Percentiles rank a stretch among this genome's conserved stretches.
Evolutionary conservation across 1,284 basidiomycete genomes (phyloP).

Genomic region (Irpex lacteus): DNA sequence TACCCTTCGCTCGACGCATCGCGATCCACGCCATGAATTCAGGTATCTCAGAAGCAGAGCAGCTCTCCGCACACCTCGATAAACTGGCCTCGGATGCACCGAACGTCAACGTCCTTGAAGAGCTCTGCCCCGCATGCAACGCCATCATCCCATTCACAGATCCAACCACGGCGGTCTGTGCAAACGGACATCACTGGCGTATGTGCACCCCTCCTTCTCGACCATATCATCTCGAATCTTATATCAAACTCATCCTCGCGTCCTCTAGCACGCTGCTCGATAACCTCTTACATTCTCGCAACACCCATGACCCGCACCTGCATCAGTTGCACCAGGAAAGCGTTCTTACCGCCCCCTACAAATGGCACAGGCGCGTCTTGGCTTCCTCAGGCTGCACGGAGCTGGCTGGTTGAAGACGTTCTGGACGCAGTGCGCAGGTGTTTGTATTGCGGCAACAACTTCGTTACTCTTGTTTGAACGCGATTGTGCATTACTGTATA

Average conservation of each 20-base stretch:
- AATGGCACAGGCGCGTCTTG: slow-evolving; percentile 22
- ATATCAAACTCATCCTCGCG: background rate
- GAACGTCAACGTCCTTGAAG: slow-evolving; percentile 33
- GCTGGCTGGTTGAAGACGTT: slow-evolving; percentile 64
- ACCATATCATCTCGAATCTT: slow-evolving; percentile 3
- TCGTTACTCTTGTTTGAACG: slow-evolving; percentile 43
- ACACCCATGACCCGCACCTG: slow-evolving; percentile 69
- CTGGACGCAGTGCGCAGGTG: slow-evolving; percentile 62
- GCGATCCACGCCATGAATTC: slow-evolving; percentile 50
- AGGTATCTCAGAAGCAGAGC: slow-evolving; percentile 48
- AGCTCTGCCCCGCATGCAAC: slow-evolving; percentile 69
- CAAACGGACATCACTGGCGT: slow-evolving; percentile 71
- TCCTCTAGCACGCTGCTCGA: slow-evolving; percentile 58
- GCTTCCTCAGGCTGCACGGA: slow-evolving; percentile 45
- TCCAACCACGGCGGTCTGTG: slow-evolving; percentile 55
- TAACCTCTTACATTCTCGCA: slow-evolving; percentile 69
- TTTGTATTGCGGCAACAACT: slow-evolving; percentile 67
- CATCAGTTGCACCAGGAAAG: slow-evolving; percentile 67
- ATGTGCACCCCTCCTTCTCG: slow-evolving; percentile 17
- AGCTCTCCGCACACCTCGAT: slow-evolving; percentile 40
- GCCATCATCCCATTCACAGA: slow-evolving; percentile 53
- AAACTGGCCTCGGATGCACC: slow-evolving; percentile 27
- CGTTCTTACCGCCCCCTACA: slow-evolving; percentile 51
- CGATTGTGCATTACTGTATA: background rate
- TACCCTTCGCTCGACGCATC: slow-evolving; percentile 55